phyloP scores from a whole-genome alignment of 768 basidiomycete species.

The Hygrophoropsis aurantiaca region DNA sequence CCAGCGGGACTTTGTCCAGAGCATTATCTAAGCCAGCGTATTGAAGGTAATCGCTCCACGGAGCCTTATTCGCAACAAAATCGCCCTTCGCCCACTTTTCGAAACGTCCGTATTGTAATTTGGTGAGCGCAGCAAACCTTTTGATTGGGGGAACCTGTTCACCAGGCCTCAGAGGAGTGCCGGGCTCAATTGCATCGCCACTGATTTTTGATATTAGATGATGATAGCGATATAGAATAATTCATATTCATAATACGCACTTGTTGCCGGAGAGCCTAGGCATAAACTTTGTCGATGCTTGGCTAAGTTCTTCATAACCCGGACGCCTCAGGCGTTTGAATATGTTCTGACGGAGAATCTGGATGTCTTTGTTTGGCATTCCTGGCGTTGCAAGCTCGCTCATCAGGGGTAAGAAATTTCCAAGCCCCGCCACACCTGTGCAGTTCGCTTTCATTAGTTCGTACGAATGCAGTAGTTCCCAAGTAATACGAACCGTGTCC shows the following conservation, averaged over 20 bases:
- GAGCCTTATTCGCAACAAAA: conserved; percentile 7
- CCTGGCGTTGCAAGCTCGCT: conserved; percentile 3
- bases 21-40: too few relatives aligned
- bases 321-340: conserved; percentile 10
- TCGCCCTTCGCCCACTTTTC: conserved; percentile 27
- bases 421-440: conserved; percentile 10
- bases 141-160: conserved; percentile 1
- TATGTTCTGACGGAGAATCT: conserved; percentile 10
- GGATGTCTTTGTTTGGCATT: neutral
- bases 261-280: conserved; percentile 32
- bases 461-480: neutral
- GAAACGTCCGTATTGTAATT: conserved; percentile 31
- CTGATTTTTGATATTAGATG: neutral
- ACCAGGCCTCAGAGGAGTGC: neutral
- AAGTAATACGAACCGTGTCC: conserved; percentile 28
- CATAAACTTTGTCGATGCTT: conserved; percentile 26
- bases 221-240: neutral
- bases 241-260: neutral
- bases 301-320: conserved; percentile 5
- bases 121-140: conserved; percentile 26
- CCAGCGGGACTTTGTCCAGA: conserved; percentile 18
- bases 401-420: conserved; percentile 15
- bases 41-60: conserved; percentile 6
- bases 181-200: conserved; percentile 15
- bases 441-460: conserved; percentile 3